These are phyloP conservation scores for Huntiella decipiens DNA, from an alignment of 2,329 filamentous ascomycete genomes.

Conservation along the genomic window DNA sequence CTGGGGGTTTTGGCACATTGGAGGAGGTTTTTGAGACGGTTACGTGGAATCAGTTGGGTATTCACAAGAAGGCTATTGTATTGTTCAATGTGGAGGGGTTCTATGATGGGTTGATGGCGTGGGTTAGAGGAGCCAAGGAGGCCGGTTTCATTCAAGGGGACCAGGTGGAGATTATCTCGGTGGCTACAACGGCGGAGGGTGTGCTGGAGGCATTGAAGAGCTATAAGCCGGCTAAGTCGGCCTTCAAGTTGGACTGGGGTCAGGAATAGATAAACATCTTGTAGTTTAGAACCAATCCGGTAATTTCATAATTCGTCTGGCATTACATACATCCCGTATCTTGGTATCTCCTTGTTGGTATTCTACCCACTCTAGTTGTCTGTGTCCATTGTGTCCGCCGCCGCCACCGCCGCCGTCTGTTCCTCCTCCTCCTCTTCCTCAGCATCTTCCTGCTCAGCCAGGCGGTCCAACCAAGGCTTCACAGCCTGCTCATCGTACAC, in stretches of 20 bases:
- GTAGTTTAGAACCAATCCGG: not conserved
- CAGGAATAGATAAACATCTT: conserved; percentile 29
- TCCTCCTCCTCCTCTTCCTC: conserved; percentile 23
- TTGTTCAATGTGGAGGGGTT: conserved; percentile 79
- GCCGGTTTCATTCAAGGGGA: conserved; percentile 56
- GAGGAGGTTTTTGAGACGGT: conserved; percentile 86
- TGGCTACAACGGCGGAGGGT: conserved; percentile 52
- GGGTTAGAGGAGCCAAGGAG: conserved; percentile 58
- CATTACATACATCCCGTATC: not conserved
- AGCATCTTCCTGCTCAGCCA: conserved; percentile 31
- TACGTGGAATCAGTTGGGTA: conserved; percentile 93
- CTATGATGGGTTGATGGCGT: conserved; percentile 70
- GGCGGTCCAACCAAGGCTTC: conserved; percentile 64
- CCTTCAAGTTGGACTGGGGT: conserved; percentile 70
- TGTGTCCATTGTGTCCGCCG: conserved; percentile 16
- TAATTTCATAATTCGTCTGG: not conserved
- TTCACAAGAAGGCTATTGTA: conserved; percentile 63
- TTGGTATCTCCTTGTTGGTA: conserved; percentile 11
- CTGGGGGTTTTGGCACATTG: conserved; percentile 82
- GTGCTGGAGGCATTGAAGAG: conserved; percentile 50
- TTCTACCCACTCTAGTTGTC: conserved; percentile 14
- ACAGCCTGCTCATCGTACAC: conserved; percentile 81
- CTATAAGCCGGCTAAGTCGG: conserved; percentile 57
- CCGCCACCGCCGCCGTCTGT: conserved; percentile 20
- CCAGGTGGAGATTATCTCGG: conserved; percentile 60